phyloP scores from a whole-genome alignment of 805 yeast genomes.

The Yarrowia hollandica region DNA sequence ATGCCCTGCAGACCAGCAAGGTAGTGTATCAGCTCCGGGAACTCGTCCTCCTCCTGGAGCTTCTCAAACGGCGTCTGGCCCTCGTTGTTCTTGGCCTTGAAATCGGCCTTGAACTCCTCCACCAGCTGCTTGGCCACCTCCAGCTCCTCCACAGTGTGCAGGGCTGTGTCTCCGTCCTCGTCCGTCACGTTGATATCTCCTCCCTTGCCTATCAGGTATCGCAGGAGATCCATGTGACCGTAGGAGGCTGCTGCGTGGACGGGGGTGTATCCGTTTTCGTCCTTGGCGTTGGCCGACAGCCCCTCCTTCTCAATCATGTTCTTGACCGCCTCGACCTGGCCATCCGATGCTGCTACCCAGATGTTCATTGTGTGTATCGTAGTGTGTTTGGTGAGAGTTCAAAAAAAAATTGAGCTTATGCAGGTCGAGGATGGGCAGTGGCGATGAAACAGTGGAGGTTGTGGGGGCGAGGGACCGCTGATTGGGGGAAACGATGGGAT shows the following conservation, averaged over 20 bases:
- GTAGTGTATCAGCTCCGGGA: conserved; percentile 72
- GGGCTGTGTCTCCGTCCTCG: conserved; percentile 90
- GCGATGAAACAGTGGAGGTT: too few species aligned
- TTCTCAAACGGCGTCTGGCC: conserved; percentile 72
- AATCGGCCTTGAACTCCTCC: conserved; percentile 68
- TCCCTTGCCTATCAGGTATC: conserved; percentile 54
- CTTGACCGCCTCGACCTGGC: conserved; percentile 61
- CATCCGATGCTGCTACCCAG: conserved; percentile 96
- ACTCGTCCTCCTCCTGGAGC: conserved; percentile 82
- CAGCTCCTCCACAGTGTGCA: conserved; percentile 82
- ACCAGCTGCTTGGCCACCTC: conserved; percentile 65
- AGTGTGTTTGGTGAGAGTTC: background rate
- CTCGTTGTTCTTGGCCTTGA: conserved; percentile 61
- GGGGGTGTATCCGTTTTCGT: conserved; percentile 94
- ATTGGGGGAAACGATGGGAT: background rate
- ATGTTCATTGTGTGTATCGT: conserved; percentile 49
- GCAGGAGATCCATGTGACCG: conserved; percentile 70
- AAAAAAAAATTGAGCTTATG: conserved; percentile 1
- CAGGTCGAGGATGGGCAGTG: too few species aligned
- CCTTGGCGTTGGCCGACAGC: conserved; percentile 69
- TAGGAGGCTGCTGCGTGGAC: conserved; percentile 97
- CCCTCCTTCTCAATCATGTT: conserved; percentile 52
- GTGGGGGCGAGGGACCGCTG: too few species aligned
- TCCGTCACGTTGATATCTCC: conserved; percentile 86
- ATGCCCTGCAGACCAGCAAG: conserved; percentile 49